Conservation (phyloP, 2,329 filamentous ascomycete species). For the Thelonectria discophora region DNA sequence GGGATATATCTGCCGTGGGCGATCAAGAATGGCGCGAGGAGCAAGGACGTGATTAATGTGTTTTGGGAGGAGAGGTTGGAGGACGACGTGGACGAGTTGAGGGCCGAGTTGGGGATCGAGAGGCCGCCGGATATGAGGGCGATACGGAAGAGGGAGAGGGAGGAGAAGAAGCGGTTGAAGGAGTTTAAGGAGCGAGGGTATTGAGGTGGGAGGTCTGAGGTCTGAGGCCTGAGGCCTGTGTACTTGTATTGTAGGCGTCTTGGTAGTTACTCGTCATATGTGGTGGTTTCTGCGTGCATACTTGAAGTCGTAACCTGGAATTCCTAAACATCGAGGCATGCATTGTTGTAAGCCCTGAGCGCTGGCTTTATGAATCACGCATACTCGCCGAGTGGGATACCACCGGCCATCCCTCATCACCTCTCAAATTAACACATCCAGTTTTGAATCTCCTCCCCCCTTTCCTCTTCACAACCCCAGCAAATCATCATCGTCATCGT, state of each 20-base stretch:
- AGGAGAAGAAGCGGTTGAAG: conserved; percentile 73
- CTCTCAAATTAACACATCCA: neutral
- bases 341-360: no score
- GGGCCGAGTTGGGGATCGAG: conserved; percentile 82
- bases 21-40: conserved; percentile 78
- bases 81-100: conserved; percentile 80
- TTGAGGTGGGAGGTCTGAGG: no score
- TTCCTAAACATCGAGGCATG: neutral
- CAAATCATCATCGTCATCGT: conserved; percentile 85
- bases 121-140: conserved; percentile 85
- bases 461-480: conserved; percentile 61
- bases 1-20: conserved; percentile 89
- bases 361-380: no score
- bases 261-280: neutral
- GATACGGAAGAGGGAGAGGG: conserved; percentile 75
- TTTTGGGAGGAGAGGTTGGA: conserved; percentile 97
- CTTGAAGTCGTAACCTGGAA: conserved; percentile 20
- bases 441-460: neutral
- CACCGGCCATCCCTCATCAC: neutral
- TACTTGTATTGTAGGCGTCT: neutral
- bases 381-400: no score
- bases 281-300: conserved; percentile 21
- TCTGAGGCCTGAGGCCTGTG: no score
- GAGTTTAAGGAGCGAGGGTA: conserved; percentile 44
- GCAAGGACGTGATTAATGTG: conserved; percentile 88